These are phyloP conservation scores for Peterozyma xylosa DNA, from an alignment of 805 yeast species.

Conservation along the genomic window DNA sequence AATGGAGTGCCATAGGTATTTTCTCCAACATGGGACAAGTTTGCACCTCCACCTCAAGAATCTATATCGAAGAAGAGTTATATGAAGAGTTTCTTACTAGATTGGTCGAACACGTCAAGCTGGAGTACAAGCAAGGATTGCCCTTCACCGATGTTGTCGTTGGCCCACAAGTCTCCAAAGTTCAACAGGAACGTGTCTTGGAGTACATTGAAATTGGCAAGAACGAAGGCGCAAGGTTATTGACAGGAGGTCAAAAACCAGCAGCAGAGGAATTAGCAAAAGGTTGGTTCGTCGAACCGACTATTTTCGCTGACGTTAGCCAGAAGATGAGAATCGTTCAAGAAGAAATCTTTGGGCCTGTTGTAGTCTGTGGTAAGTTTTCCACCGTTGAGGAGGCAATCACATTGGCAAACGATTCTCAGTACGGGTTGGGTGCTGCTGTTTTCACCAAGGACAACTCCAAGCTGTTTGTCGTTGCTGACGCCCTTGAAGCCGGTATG, in stretches of 20 bases:
- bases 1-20: slow-evolving; percentile 42
- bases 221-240: slow-evolving; percentile 44
- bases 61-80: slow-evolving; percentile 46
- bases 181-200: slow-evolving; percentile 39
- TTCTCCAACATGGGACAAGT: slow-evolving; percentile 59
- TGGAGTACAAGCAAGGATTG: slow-evolving; percentile 33
- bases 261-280: slow-evolving; percentile 14
- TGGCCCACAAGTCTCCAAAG: slow-evolving; percentile 51
- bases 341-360: slow-evolving; percentile 52
- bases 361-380: slow-evolving; percentile 34
- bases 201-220: slow-evolving; percentile 40
- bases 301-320: slow-evolving; percentile 37
- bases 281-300: slow-evolving; percentile 36
- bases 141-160: slow-evolving; percentile 34
- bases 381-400: slow-evolving; percentile 36
- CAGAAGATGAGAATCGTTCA: slow-evolving; percentile 31
- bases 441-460: slow-evolving; percentile 31
- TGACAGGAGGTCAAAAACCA: slow-evolving; percentile 31
- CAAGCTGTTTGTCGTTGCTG: slow-evolving; percentile 31
- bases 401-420: slow-evolving; percentile 31
- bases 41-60: slow-evolving; percentile 57
- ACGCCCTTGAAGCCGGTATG: slow-evolving; percentile 35
- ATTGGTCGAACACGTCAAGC: slow-evolving; percentile 25
- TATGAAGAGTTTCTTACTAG: slow-evolving; percentile 41
- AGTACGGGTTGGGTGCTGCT: slow-evolving; percentile 41